Conservation (phyloP, 345 rosid species). For the Salix caprea region DNA sequence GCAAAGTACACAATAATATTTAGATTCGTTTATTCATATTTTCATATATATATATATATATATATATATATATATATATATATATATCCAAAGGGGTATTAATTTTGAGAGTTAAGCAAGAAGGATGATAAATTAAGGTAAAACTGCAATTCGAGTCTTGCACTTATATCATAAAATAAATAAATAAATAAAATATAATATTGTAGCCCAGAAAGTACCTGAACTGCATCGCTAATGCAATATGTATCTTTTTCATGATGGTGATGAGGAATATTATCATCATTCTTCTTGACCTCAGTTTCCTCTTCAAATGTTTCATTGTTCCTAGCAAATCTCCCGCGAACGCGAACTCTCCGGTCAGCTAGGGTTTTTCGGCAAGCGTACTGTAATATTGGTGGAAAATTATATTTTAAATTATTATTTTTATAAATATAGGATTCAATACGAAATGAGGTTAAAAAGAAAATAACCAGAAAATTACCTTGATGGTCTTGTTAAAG, state of each 20-base stretch:
- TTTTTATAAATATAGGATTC: background rate
- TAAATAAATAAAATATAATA: background rate
- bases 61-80: background rate
- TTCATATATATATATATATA: background rate
- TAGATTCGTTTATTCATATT: background rate
- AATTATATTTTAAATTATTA: background rate
- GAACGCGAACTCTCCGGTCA: constrained; percentile 80
- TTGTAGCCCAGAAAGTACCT: constrained; percentile 27
- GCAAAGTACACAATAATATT: constrained; percentile 8
- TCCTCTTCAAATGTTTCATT: constrained; percentile 56
- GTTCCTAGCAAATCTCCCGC: constrained; percentile 87
- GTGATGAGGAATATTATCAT: constrained; percentile 20
- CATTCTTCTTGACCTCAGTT: constrained; percentile 31
- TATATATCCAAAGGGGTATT: background rate
- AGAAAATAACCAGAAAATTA: background rate
- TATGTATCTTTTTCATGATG: constrained; percentile 34
- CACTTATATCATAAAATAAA: background rate
- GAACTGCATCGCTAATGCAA: constrained; percentile 26
- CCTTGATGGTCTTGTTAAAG: constrained; percentile 92
- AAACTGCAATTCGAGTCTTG: background rate
- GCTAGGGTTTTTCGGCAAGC: constrained; percentile 93
- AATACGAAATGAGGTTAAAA: background rate
- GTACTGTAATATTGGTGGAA: constrained; percentile 39
- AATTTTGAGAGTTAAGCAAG: too few relatives aligned
- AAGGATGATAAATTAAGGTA: background rate